Evolutionary conservation across 2,329 filamentous ascomycete species (phyloP), one percentile per base, ranked within the genome.

Genomic region (Fusarium graminum): DNA sequence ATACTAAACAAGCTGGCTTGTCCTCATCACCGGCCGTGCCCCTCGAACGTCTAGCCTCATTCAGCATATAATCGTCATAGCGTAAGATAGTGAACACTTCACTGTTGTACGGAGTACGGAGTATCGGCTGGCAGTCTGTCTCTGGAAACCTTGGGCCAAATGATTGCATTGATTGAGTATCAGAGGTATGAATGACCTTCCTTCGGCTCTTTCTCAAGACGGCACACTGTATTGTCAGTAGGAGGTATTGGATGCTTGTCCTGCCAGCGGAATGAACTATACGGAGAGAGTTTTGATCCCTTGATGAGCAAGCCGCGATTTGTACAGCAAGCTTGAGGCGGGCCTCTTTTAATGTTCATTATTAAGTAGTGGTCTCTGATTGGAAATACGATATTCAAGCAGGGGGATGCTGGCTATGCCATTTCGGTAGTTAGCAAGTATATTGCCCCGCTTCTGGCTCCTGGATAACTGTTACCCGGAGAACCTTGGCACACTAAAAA

Each of bases 401-500:
- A 22, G 6, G 22, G 22, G 22, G 22, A 22, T 22, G 6, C 4
- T 22, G 22, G 6, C 22, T 22, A 22, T 22, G 22, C 7, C 12
- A 8, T 14, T 41, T 22, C 39, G 22, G 22, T 41, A 41, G 7
- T 41, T 41, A 7, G 19, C 19, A 22, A 10, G 22, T 22, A 6
- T 22, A 19, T 9, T 6, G 22, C 39, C 39, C 39, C 39, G 39
- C 39, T 19, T 19, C 39, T 22, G 22, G 39, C 39, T 17, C 39
- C 39, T 41, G 39, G 39, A 41, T 41, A 41, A 41, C 39, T 41
- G 17, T 41, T 41, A 41, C 40, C 40, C 40, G 40, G 40, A 42
- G 22, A 22, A 22, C 22, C 22, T 22, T 22, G 22, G 22, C 22
- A 22, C n/a, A 6, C 22, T 22, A 6, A 22, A 22, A 22, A 22